phyloP scores from a whole-genome alignment of 2,329 filamentous ascomycete genomes.

The Colletotrichum musae region DNA sequence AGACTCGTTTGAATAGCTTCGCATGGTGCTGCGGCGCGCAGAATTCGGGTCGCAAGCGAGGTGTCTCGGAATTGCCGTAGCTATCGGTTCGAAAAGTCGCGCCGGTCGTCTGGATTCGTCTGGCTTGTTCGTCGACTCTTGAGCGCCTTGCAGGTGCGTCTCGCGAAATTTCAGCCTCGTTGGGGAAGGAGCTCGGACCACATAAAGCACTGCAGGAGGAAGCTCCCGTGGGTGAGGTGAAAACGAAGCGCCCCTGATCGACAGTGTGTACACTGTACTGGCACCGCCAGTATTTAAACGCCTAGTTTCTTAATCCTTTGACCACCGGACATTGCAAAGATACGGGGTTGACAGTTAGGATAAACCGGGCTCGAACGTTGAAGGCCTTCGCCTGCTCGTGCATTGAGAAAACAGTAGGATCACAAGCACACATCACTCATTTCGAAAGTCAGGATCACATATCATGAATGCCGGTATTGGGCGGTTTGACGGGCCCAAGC shows the following conservation, averaged over 20 bases:
- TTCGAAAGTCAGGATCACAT: neutral
- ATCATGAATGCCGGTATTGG: neutral
- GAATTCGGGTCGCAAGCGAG: conserved; percentile 10
- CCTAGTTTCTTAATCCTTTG: too few relatives aligned
- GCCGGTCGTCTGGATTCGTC: conserved; percentile 1
- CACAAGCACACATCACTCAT: neutral
- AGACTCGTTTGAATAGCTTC: conserved; percentile 14
- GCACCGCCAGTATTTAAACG: neutral
- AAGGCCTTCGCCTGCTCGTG: neutral
- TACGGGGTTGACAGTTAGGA: too few relatives aligned
- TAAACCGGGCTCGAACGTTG: too few relatives aligned
- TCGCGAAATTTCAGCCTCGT: conserved; percentile 39
- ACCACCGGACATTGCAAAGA: too few relatives aligned
- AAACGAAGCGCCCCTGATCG: neutral
- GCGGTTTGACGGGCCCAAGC: neutral
- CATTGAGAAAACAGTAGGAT: neutral
- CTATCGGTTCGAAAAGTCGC: neutral
- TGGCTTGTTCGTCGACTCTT: conserved; percentile 2
- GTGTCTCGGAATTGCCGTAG: neutral
- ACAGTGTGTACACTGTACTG: conserved; percentile 26
- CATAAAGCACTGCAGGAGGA: neutral
- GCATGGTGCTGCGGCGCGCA: conserved; percentile 36
- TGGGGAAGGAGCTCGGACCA: conserved; percentile 37
- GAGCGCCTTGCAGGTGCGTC: conserved; percentile 8
- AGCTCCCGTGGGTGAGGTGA: conserved; percentile 10